phyloP scores from a whole-genome alignment of 1,284 basidiomycete species.

The Termitomyces sp. region DNA sequence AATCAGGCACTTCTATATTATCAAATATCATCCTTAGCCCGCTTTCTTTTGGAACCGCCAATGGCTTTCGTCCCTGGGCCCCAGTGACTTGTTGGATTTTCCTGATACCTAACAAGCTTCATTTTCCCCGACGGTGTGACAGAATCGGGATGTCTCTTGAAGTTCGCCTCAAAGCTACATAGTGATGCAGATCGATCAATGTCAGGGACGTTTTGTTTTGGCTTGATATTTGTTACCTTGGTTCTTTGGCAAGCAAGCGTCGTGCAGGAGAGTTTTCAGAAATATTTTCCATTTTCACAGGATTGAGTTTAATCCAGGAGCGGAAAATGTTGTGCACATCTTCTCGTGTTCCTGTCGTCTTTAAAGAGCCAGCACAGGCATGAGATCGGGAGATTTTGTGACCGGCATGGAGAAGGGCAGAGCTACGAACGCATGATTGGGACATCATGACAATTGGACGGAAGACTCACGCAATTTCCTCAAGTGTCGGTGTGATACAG shows the following conservation, averaged over 20 bases:
- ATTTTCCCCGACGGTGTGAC: slow-evolving; percentile 55
- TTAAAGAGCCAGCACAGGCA: slow-evolving; percentile 83
- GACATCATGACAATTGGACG: neutral
- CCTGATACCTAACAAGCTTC: slow-evolving; percentile 86
- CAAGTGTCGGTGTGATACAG: slow-evolving; percentile 71
- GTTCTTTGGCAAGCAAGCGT: slow-evolving; percentile 58
- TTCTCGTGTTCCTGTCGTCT: slow-evolving; percentile 75
- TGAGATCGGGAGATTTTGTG: slow-evolving; percentile 87
- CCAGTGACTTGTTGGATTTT: slow-evolving; percentile 90
- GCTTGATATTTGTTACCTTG: slow-evolving; percentile 39
- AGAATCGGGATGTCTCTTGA: slow-evolving; percentile 66
- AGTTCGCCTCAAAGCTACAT: slow-evolving; percentile 62
- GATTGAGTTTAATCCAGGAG: slow-evolving; percentile 76
- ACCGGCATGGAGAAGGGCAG: slow-evolving; percentile 85
- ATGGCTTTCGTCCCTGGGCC: slow-evolving; percentile 73
- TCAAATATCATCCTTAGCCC: slow-evolving; percentile 23
- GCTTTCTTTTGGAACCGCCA: slow-evolving; percentile 42
- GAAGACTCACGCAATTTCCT: slow-evolving; percentile 63
- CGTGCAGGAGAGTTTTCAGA: slow-evolving; percentile 66
- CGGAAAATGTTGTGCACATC: slow-evolving; percentile 84
- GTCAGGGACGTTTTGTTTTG: neutral
- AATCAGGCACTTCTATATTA: neutral
- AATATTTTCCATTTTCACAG: slow-evolving; percentile 81
- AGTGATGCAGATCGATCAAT: slow-evolving; percentile 10
- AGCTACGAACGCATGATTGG: slow-evolving; percentile 34